Percentiles rank a stretch among this genome's conserved stretches.
phyloP scores from a whole-genome alignment of 805 yeast genomes.

The Candida multigemmis region DNA sequence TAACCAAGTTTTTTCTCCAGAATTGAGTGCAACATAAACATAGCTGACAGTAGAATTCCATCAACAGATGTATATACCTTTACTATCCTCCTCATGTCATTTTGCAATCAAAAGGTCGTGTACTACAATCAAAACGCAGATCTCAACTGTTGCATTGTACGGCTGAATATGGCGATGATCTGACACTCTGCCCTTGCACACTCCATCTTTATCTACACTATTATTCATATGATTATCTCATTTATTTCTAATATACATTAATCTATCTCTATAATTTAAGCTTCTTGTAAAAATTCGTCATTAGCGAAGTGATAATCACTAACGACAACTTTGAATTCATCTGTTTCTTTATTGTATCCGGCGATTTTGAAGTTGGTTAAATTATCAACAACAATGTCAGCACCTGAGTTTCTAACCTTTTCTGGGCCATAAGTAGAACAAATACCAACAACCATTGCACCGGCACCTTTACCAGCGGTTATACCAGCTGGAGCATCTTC shows the following conservation, averaged over 20 bases:
- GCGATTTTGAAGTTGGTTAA: constrained; percentile 53
- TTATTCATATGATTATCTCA: background rate
- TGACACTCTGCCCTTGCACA: background rate
- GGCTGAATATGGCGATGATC: no score
- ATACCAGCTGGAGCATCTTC: constrained; percentile 91
- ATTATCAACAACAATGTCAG: constrained; percentile 73
- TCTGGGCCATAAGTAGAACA: constrained; percentile 71
- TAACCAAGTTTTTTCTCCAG: no score
- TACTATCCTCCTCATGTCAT: no score
- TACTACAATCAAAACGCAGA: no score
- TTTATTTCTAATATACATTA: constrained; percentile 2
- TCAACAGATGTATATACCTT: no score
- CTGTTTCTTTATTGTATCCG: constrained; percentile 37
- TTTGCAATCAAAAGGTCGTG: no score
- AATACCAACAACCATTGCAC: constrained; percentile 75
- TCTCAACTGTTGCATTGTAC: no score
- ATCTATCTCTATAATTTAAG: no score
- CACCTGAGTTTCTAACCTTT: constrained; percentile 66
- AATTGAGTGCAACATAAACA: no score
- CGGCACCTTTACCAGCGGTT: constrained; percentile 75
- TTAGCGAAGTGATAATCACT: constrained; percentile 33
- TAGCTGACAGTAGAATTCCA: no score
- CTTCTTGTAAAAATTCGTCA: constrained; percentile 26
- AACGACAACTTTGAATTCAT: constrained; percentile 33
- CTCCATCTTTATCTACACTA: background rate